Conservation (phyloP, 768 basidiomycete species). For the Pisolithus albus region DNA sequence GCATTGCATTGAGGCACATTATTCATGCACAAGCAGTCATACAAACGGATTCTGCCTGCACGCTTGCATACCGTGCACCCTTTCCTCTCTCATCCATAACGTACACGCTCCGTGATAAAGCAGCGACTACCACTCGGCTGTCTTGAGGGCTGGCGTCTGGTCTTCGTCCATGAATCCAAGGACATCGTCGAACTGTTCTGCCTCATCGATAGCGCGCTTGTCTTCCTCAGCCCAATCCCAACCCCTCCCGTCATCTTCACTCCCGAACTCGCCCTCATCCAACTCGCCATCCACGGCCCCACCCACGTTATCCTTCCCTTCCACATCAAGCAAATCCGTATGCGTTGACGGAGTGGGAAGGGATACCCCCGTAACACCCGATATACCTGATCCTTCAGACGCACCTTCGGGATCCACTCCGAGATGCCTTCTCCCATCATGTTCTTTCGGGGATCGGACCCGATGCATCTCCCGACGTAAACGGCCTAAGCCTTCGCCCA, state of each 20-base stretch:
- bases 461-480: slow-evolving; percentile 51
- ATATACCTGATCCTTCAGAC: slow-evolving; percentile 21
- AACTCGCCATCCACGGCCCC: neutral
- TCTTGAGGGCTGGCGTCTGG: slow-evolving; percentile 16
- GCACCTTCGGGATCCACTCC: slow-evolving; percentile 15
- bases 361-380: slow-evolving; percentile 26
- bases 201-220: slow-evolving; percentile 25
- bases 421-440: slow-evolving; percentile 7
- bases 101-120: neutral
- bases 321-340: slow-evolving; percentile 11
- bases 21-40: no score
- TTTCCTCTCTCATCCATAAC: no score
- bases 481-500: slow-evolving; percentile 55
- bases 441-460: slow-evolving; percentile 40
- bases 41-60: no score
- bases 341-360: slow-evolving; percentile 37
- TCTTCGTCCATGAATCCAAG: slow-evolving; percentile 29
- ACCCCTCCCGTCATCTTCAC: slow-evolving; percentile 14
- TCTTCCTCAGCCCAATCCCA: slow-evolving; percentile 25
- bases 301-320: neutral
- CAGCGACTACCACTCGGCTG: slow-evolving; percentile 2
- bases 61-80: no score
- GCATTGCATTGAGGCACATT: no score
- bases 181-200: slow-evolving; percentile 28
- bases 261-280: neutral